Evolutionary conservation across 2,329 filamentous ascomycete species (phyloP).

Genomic region (Ampelomyces quisqualis): DNA sequence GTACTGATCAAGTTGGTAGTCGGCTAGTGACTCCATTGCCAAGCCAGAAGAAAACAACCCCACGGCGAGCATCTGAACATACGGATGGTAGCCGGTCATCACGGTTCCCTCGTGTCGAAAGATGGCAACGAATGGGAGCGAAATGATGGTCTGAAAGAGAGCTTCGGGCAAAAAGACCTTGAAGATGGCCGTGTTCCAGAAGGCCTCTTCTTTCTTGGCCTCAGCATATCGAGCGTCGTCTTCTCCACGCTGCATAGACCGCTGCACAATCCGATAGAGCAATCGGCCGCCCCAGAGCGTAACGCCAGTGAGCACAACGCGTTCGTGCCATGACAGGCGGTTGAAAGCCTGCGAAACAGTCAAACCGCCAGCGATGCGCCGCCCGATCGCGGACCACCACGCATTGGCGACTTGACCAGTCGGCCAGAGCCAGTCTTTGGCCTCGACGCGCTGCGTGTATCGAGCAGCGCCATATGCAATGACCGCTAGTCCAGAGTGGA

Average conservation of each 20-base stretch:
- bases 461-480: constrained; percentile 56
- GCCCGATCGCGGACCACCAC: constrained; percentile 61
- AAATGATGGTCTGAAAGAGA: constrained; percentile 57
- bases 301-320: constrained; percentile 57
- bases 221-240: constrained; percentile 59
- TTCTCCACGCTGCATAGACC: constrained; percentile 52
- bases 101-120: constrained; percentile 51
- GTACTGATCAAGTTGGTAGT: constrained; percentile 57
- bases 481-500: constrained; percentile 56
- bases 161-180: constrained; percentile 60
- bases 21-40: constrained; percentile 58
- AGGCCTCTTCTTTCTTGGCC: constrained; percentile 54
- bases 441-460: constrained; percentile 56
- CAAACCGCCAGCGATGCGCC: constrained; percentile 51
- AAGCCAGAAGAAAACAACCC: constrained; percentile 60
- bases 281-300: constrained; percentile 60
- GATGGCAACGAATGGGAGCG: constrained; percentile 58
- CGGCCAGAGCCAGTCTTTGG: constrained; percentile 64
- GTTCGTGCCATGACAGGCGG: constrained; percentile 56
- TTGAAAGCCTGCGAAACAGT: constrained; percentile 51
- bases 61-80: constrained; percentile 49
- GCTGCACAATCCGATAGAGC: constrained; percentile 56
- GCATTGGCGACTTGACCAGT: constrained; percentile 57
- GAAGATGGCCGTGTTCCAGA: constrained; percentile 60
- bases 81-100: constrained; percentile 41